These are phyloP conservation scores for Magnolia kwangsiensis DNA, from an alignment of 164 flowering plant genomes.

Conservation along the genomic window DNA sequence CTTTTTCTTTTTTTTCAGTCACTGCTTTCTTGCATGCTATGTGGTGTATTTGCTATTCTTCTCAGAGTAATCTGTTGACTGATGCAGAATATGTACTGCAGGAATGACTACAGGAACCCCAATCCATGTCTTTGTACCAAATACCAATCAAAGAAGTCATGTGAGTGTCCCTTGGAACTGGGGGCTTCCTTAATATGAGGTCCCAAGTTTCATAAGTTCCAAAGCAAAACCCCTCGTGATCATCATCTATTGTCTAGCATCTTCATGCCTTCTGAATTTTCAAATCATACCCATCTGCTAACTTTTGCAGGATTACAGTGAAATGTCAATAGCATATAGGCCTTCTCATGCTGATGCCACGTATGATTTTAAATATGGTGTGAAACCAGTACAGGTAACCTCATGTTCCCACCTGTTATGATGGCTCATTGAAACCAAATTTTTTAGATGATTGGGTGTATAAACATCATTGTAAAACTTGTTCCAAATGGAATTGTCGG, in stretches of 20 bases:
- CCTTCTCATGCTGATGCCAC: constrained; percentile 99
- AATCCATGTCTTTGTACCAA: constrained; percentile 78
- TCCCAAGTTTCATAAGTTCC: background rate
- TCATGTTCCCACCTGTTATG: constrained; percentile 6
- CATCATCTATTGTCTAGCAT: background rate
- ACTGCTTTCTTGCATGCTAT: background rate
- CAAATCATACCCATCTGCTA: background rate
- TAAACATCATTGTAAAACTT: background rate
- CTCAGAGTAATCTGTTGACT: background rate
- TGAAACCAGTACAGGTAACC: constrained; percentile 82
- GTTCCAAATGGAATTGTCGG: constrained; percentile 42
- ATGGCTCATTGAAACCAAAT: background rate
- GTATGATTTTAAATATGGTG: constrained; percentile 96
- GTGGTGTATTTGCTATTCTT: background rate
- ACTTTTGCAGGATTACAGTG: constrained; percentile 73
- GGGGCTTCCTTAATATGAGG: background rate
- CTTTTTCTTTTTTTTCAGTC: background rate
- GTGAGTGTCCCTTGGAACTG: constrained; percentile 42
- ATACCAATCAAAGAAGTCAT: constrained; percentile 93
- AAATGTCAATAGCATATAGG: constrained; percentile 88
- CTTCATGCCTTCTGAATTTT: background rate
- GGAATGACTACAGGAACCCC: constrained; percentile 94
- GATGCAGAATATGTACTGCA: constrained; percentile 32
- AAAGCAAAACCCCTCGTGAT: background rate
- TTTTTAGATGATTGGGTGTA: background rate